Conservation (phyloP, 2,329 filamentous ascomycete species). For the Lachnellula arida region DNA sequence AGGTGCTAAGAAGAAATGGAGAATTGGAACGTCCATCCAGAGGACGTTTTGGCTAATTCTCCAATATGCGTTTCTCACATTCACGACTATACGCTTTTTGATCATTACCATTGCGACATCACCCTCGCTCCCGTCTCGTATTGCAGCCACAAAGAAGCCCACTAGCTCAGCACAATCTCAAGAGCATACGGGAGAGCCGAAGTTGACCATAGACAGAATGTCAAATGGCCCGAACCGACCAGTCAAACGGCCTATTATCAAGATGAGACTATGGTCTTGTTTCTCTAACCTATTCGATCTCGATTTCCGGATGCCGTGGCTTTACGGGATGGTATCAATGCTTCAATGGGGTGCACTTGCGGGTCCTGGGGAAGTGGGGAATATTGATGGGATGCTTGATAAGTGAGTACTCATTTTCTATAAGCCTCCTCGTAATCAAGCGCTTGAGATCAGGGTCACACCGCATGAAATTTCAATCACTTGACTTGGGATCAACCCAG, state of each 20-base stretch:
- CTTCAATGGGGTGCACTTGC: conserved; percentile 67
- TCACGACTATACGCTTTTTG: conserved; percentile 62
- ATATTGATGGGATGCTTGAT: conserved; percentile 74
- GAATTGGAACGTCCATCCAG: conserved; percentile 22
- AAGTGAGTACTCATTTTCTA: conserved; percentile 54
- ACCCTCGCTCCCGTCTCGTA: conserved; percentile 58
- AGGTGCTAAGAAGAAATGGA: conserved; percentile 15
- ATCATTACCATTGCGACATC: conserved; percentile 61
- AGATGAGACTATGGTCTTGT: conserved; percentile 74
- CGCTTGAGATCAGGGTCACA: conserved; percentile 25
- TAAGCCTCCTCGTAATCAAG: conserved; percentile 14
- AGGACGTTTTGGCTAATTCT: conserved; percentile 47
- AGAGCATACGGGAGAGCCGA: conserved; percentile 20
- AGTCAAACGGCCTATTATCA: conserved; percentile 47
- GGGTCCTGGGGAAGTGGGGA: conserved; percentile 71
- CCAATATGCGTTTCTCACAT: conserved; percentile 43
- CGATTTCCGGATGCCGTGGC: conserved; percentile 83
- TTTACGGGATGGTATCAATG: conserved; percentile 69
- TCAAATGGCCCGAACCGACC: conserved; percentile 12
- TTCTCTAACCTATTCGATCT: conserved; percentile 69
- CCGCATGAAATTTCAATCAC: conserved; percentile 57
- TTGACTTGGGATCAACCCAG: conserved; percentile 43
- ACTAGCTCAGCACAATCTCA: conserved; percentile 24
- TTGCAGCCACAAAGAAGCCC: conserved; percentile 27
- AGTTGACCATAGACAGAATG: conserved; percentile 12